These are phyloP conservation scores for Erigeron canadensis DNA, from an alignment of 129 eudicot species.

Conservation along the genomic window DNA sequence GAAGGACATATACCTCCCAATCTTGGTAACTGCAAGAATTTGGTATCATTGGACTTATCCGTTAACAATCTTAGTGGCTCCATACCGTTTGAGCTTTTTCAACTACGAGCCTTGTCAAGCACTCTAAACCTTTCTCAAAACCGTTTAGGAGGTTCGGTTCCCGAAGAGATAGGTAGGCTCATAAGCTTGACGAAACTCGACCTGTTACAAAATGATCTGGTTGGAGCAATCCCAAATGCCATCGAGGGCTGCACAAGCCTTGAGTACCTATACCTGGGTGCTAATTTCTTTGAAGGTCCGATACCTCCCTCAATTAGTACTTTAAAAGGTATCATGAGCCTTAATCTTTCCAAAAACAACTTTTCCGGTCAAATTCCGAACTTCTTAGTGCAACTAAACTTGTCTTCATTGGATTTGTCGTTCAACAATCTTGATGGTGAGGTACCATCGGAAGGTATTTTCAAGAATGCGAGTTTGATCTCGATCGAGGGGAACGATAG, in stretches of 20 bases:
- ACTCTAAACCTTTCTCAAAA: slow-evolving; percentile 31
- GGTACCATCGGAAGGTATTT: slow-evolving; percentile 35
- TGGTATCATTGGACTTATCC: slow-evolving; percentile 21
- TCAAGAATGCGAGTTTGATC: slow-evolving; percentile 27
- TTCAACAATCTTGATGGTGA: slow-evolving; percentile 38
- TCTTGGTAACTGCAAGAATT: slow-evolving; percentile 32
- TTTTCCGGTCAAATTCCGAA: slow-evolving; percentile 36
- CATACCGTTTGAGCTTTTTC: slow-evolving; percentile 30
- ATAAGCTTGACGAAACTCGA: slow-evolving; percentile 16
- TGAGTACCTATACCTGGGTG: slow-evolving; percentile 15
- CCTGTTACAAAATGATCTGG: slow-evolving; percentile 29
- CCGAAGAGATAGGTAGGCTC: slow-evolving; percentile 37
- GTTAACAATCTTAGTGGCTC: slow-evolving; percentile 33
- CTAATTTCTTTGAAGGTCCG: slow-evolving; percentile 30
- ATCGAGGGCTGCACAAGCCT: slow-evolving; percentile 34
- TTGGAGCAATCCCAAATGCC: slow-evolving; percentile 26
- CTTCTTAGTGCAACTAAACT: slow-evolving; percentile 28
- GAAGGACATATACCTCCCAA: slow-evolving; percentile 31
- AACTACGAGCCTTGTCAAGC: slow-evolving; percentile 17
- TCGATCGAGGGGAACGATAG: slow-evolving; percentile 26
- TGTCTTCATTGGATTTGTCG: slow-evolving; percentile 32
- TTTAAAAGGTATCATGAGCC: slow-evolving; percentile 21
- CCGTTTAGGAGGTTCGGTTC: slow-evolving; percentile 31
- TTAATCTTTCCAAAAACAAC: slow-evolving; percentile 38
- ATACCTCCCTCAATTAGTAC: slow-evolving; percentile 21